Base-by-base conservation (phyloP, 2,329 filamentous ascomycete species). In the Fusarium siculi region DNA sequence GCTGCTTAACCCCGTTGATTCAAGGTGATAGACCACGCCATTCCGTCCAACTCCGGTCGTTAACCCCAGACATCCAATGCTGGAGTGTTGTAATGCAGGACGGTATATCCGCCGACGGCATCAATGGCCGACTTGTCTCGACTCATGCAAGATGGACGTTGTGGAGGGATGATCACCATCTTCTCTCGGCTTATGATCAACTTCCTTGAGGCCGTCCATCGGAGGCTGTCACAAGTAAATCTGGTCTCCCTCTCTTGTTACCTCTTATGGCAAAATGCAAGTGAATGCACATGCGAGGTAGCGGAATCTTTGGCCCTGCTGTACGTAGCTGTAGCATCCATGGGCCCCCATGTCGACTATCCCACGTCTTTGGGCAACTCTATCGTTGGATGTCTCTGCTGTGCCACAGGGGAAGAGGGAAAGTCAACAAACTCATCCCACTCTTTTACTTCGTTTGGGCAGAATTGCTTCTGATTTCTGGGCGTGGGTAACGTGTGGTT, bases 401-500 rank as follows among this genome's bases (percentile, higher is more conserved):
- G 49, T 68, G 65, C 57, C 66, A 46, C 65, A 47, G 23, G 53
- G 30, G 8, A 50, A 50, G 25, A 34, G 47, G 28, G 10, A 30
- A 44, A 46, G 23, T 32, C 21, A 30, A 42, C 37, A 57, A 50
- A 43, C 28, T 54, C 66, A 69, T 69, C 65, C 66, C 52, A 53
- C 58, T 42, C 28, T 49, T 54, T 49, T 54, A 36, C 49, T 54
- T 68, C 16, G 15, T 32, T 68, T 36, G 64, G 64, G 50, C 36
- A 63, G 14, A 64, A 34, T 61, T 64, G 23, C 54, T 43, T 60
- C 19, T 44, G 43, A 55, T 49, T 49, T 62, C 23, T 32, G 34
- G 60, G 60, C 61, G 70, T 68, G 66, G 66, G 34, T 71, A 74
- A 60, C 54, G 54, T 73, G 61, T 68, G 73, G 55, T 66, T 36